Evolutionary conservation across 2,329 filamentous ascomycete species (phyloP).

Genomic region (Podosphaera leucotricha): DNA sequence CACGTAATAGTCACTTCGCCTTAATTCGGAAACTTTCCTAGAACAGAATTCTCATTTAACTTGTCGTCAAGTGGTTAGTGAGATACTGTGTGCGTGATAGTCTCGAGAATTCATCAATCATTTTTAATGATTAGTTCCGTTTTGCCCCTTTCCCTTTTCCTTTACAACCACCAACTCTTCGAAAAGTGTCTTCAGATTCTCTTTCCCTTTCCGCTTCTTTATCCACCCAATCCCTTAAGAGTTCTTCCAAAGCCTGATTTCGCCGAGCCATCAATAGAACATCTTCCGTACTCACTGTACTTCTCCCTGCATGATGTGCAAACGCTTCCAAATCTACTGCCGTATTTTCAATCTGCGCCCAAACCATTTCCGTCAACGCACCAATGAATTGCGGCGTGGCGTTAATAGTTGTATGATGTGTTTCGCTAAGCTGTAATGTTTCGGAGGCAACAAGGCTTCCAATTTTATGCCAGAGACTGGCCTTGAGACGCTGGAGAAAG

Average conservation of each 20-base stretch:
- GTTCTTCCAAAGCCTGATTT: constrained; percentile 60
- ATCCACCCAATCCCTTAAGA: constrained; percentile 24
- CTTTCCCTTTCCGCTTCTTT: constrained; percentile 23
- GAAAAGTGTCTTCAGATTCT: constrained; percentile 16
- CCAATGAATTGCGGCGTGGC: constrained; percentile 84
- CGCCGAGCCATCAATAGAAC: constrained; percentile 68
- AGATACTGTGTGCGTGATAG: too few species aligned
- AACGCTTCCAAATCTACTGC: constrained; percentile 40
- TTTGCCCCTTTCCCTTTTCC: not conserved
- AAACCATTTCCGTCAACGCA: constrained; percentile 64
- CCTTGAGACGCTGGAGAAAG: constrained; percentile 20
- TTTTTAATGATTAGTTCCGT: not conserved
- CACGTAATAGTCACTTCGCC: too few species aligned
- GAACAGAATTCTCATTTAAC: too few species aligned
- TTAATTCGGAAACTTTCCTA: too few species aligned
- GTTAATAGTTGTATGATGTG: constrained; percentile 28
- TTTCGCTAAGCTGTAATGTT: constrained; percentile 35
- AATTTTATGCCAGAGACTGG: constrained; percentile 62
- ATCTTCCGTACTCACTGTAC: constrained; percentile 62
- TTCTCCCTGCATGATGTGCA: constrained; percentile 56
- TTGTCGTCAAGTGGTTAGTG: too few species aligned
- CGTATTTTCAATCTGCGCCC: constrained; percentile 47
- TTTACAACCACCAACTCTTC: constrained; percentile 7
- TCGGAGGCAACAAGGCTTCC: constrained; percentile 80
- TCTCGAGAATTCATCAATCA: not conserved